Evolutionary conservation across 2,329 filamentous ascomycete genomes (phyloP).

Genomic region (Sporothrix globosa): DNA sequence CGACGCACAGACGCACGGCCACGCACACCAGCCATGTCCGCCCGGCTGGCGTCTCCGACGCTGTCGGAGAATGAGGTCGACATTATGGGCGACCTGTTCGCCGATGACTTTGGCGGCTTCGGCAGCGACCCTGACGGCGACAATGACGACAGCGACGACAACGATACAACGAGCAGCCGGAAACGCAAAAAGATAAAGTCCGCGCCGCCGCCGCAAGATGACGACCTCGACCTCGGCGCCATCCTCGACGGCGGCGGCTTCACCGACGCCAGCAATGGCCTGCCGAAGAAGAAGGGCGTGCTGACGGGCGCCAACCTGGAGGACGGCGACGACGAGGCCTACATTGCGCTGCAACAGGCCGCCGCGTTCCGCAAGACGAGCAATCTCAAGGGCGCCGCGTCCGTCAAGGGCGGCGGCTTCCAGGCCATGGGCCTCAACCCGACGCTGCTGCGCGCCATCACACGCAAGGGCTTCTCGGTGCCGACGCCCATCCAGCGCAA

Average conservation of each 20-base stretch:
- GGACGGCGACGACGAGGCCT: conserved; percentile 77
- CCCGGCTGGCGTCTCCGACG: conserved; percentile 76
- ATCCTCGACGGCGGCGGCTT: conserved; percentile 61
- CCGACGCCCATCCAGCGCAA: conserved; percentile 98
- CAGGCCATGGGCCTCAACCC: conserved; percentile 91
- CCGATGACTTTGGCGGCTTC: conserved; percentile 46
- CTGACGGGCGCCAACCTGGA: conserved; percentile 57
- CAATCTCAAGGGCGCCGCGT: conserved; percentile 79
- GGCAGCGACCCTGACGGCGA: conserved; percentile 57
- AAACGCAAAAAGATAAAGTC: conserved; percentile 37
- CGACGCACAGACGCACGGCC: not conserved
- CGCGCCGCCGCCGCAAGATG: conserved; percentile 41
- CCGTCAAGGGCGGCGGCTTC: conserved; percentile 95
- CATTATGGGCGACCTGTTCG: conserved; percentile 77
- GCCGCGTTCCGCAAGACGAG: conserved; percentile 84
- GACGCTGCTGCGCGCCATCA: conserved; percentile 85
- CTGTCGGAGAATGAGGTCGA: conserved; percentile 90
- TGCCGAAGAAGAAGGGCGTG: conserved; percentile 24
- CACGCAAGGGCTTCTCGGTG: conserved; percentile 90
- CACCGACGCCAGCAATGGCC: conserved; percentile 43
- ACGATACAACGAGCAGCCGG: conserved; percentile 44
- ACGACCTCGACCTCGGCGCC: conserved; percentile 61
- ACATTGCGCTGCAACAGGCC: conserved; percentile 85
- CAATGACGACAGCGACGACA: conserved; percentile 46
- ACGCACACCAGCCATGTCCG: conserved; percentile 59